Evolutionary conservation across 805 yeast genomes (phyloP).

Genomic region (Starmerella khaoyaiensis): DNA sequence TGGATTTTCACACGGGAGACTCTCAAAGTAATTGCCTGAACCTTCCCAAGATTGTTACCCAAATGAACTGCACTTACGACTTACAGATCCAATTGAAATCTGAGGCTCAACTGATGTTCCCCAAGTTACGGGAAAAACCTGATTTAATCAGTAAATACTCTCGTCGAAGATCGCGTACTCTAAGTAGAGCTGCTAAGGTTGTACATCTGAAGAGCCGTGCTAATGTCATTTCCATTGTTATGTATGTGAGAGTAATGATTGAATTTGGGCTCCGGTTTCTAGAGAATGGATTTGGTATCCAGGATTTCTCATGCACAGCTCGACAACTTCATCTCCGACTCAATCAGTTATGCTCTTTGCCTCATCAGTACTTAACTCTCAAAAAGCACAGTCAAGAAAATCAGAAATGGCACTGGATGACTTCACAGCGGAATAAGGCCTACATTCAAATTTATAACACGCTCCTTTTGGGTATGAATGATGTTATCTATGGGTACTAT

Average conservation of each 20-base stretch:
- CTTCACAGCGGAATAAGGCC: conserved; percentile 33
- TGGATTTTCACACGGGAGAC: neutral
- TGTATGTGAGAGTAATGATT: conserved; percentile 23
- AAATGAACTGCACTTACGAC: conserved; percentile 29
- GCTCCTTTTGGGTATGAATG: conserved; percentile 77
- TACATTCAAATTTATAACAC: conserved; percentile 66
- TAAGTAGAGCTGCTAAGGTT: neutral
- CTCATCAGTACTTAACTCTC: conserved; percentile 58
- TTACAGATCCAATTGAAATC: conserved; percentile 22
- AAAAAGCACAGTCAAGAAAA: conserved; percentile 28
- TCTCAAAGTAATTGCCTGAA: neutral
- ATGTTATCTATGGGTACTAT: conserved; percentile 58
- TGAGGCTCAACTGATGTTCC: conserved; percentile 23
- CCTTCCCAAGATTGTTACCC: conserved; percentile 22
- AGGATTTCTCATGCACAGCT: conserved; percentile 43
- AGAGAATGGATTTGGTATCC: conserved; percentile 22
- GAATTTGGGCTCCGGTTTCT: conserved; percentile 26
- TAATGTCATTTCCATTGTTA: conserved; percentile 4
- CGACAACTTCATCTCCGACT: conserved; percentile 69
- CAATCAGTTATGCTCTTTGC: conserved; percentile 65
- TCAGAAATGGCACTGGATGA: conserved; percentile 28
- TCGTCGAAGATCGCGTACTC: conserved; percentile 20
- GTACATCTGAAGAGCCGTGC: neutral
- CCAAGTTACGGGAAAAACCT: conserved; percentile 16
- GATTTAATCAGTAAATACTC: conserved; percentile 2